A percentile compares a stretch with the other conserved stretches of the same genome.
These are phyloP conservation scores for Rauvolfia tetraphylla DNA, from an alignment of 257 asterid species.

Conservation along the genomic window DNA sequence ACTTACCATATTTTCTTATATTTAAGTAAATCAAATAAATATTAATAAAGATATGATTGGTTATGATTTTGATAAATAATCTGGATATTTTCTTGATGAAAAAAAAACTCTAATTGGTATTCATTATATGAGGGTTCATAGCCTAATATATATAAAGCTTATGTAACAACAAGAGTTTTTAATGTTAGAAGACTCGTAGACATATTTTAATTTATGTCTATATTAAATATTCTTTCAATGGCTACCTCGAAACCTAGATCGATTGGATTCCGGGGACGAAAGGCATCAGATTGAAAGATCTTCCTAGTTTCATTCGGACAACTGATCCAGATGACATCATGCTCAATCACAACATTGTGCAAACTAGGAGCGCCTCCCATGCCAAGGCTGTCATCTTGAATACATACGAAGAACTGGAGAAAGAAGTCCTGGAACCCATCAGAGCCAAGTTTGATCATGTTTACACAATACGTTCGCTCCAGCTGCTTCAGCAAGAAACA, in stretches of 20 bases:
- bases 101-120: too few relatives aligned
- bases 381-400: slow-evolving; percentile 49
- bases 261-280: slow-evolving; percentile 70
- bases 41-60: too few relatives aligned
- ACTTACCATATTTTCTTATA: too few relatives aligned
- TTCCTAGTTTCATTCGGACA: slow-evolving; percentile 57
- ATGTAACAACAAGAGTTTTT: too few relatives aligned
- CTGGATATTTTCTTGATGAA: too few relatives aligned
- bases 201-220: too few relatives aligned
- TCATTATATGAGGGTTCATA: too few relatives aligned
- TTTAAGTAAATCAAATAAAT: too few relatives aligned
- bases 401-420: slow-evolving; percentile 54
- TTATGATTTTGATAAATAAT: too few relatives aligned
- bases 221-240: too few relatives aligned
- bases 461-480: slow-evolving; percentile 57
- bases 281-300: slow-evolving; percentile 49
- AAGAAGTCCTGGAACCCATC: slow-evolving; percentile 44
- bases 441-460: slow-evolving; percentile 31
- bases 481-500: slow-evolving; percentile 32
- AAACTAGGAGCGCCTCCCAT: slow-evolving; percentile 38
- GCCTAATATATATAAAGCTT: too few relatives aligned
- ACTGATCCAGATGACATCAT: slow-evolving; percentile 55
- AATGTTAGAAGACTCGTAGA: too few relatives aligned
- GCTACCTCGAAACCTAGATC: slow-evolving; percentile 39
- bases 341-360: slow-evolving; percentile 47